Percentiles rank a stretch among this genome's conserved stretches.
Evolutionary conservation across 768 basidiomycete species (phyloP).

Genomic region (Pleurotus djamor): DNA sequence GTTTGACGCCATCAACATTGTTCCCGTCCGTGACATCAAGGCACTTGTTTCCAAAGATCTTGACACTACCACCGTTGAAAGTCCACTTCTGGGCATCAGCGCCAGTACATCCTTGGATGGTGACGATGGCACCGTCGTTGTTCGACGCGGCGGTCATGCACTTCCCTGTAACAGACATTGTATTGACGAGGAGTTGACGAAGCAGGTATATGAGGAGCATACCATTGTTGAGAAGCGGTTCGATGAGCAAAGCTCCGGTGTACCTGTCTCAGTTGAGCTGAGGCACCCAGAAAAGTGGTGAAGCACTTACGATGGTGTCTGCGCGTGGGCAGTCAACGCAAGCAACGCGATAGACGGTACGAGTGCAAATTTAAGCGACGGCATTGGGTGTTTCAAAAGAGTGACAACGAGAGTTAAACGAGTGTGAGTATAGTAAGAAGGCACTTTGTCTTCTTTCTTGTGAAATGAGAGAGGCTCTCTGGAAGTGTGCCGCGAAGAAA

Average conservation of each 20-base stretch:
- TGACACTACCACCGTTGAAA: constrained; percentile 13
- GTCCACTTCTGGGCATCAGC: constrained; percentile 18
- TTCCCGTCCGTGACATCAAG: constrained; percentile 17
- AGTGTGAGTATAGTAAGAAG: background rate
- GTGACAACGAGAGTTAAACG: background rate
- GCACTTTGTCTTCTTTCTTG: background rate
- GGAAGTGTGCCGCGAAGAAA: background rate
- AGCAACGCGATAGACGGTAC: background rate
- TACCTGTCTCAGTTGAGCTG: background rate
- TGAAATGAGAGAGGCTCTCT: background rate
- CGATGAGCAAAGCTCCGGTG: constrained; percentile 6
- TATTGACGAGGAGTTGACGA: background rate
- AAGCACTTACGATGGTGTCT: constrained; percentile 1
- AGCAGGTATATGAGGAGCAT: background rate
- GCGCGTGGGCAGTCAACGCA: background rate
- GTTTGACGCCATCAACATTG: constrained; percentile 13
- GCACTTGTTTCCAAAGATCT: constrained; percentile 17
- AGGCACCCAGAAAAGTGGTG: background rate
- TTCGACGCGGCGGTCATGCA: constrained; percentile 24
- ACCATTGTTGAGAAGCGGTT: constrained; percentile 6
- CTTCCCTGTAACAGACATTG: constrained; percentile 9
- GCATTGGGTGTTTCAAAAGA: background rate
- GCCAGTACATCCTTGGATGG: constrained; percentile 17
- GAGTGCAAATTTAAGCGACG: background rate
- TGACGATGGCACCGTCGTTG: constrained; percentile 22